Conservation (phyloP, 2,329 filamentous ascomycete species). For the Fusarium continuum region DNA sequence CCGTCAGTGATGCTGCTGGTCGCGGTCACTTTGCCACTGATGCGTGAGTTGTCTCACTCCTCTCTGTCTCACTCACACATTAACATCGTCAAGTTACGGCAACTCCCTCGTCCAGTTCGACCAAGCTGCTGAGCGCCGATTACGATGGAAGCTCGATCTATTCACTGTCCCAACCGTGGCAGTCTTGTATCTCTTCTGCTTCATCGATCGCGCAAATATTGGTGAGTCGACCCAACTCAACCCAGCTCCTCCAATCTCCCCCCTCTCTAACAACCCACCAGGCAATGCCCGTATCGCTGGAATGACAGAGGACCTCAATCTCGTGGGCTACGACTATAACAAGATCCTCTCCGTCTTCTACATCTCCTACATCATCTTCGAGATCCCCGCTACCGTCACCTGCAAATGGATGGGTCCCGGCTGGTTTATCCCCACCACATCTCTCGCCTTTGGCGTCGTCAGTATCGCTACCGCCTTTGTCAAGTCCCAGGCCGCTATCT, state of each 20-base stretch:
- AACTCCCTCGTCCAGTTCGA: conserved; percentile 43
- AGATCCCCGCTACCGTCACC: conserved; percentile 69
- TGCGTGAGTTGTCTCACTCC: conserved; percentile 29
- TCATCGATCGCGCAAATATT: conserved; percentile 79
- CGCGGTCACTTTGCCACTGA: conserved; percentile 38
- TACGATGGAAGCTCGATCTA: conserved; percentile 72
- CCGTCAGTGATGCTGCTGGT: conserved; percentile 36
- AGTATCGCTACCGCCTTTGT: conserved; percentile 71
- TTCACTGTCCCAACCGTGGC: conserved; percentile 72
- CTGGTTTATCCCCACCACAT: conserved; percentile 68
- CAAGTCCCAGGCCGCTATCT: conserved; percentile 56
- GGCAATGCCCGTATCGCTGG: conserved; percentile 65
- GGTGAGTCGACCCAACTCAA: conserved; percentile 55
- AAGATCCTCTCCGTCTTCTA: conserved; percentile 69
- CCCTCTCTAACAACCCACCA: conserved; percentile 1
- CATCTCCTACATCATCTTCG: conserved; percentile 71
- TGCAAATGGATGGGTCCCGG: conserved; percentile 73
- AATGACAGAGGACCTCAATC: conserved; percentile 62
- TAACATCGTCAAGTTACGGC: conserved; percentile 33
- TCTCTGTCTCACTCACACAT: background rate
- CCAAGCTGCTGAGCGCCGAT: conserved; percentile 59
- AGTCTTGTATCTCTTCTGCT: conserved; percentile 75
- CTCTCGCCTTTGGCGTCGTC: conserved; percentile 65
- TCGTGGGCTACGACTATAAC: conserved; percentile 71
- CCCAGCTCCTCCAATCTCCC: background rate